Conservation (phyloP, 2,329 filamentous ascomycete genomes). For the Colletotrichum tabaci region DNA sequence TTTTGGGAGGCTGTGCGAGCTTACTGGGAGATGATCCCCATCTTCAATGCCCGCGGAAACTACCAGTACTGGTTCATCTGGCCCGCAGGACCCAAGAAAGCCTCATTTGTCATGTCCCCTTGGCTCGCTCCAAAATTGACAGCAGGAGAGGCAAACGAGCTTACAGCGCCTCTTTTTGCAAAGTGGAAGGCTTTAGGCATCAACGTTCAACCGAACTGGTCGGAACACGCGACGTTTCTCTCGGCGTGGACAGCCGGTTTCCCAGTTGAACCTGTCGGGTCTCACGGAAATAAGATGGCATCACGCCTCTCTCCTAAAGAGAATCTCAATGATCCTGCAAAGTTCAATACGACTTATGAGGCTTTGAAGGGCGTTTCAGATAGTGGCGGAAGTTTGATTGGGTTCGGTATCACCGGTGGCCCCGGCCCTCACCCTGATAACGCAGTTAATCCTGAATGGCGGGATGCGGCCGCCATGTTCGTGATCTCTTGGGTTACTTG, state of each 20-base stretch:
- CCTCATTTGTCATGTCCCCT: conserved; percentile 48
- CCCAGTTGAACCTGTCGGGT: conserved; percentile 41
- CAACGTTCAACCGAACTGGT: conserved; percentile 45
- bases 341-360: conserved; percentile 52
- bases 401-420: conserved; percentile 55
- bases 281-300: conserved; percentile 18
- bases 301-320: conserved; percentile 26
- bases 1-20: conserved; percentile 48
- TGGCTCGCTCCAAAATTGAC: conserved; percentile 49
- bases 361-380: conserved; percentile 57
- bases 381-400: conserved; percentile 57
- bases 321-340: conserved; percentile 17
- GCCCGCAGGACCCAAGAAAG: conserved; percentile 46
- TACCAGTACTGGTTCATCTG: conserved; percentile 47
- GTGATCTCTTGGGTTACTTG: conserved; percentile 46
- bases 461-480: conserved; percentile 54
- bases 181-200: conserved; percentile 51
- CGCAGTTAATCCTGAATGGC: conserved; percentile 62
- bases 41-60: conserved; percentile 44
- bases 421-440: conserved; percentile 50
- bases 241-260: conserved; percentile 47
- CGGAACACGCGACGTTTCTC: conserved; percentile 46
- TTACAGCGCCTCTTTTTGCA: conserved; percentile 52
- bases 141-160: conserved; percentile 52
- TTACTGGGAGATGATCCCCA: conserved; percentile 45